A percentile compares a stretch with the other conserved stretches of the same genome.
phyloP scores from a whole-genome alignment of 495 filamentous ascomycete species.

The Penicillium nucicola region DNA sequence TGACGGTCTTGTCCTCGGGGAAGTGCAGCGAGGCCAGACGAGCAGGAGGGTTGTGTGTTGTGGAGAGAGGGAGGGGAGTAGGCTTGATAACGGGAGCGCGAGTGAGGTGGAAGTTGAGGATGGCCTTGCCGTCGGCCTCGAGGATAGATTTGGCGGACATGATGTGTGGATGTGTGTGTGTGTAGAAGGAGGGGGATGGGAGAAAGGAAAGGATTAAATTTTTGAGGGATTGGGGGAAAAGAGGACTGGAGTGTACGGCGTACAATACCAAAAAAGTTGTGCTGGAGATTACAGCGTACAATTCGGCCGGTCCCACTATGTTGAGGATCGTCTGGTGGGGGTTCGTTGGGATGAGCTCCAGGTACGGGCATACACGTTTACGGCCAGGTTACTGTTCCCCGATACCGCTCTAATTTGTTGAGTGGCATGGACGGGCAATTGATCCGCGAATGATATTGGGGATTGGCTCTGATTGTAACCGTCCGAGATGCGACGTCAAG shows the following conservation, averaged over 20 bases:
- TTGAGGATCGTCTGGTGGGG: conserved; percentile 17
- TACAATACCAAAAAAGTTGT: conserved; percentile 24
- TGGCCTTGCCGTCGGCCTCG: conserved; percentile 99
- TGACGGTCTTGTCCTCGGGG: conserved; percentile 77
- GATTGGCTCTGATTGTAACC: too few species aligned
- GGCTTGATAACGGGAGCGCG: conserved; percentile 97
- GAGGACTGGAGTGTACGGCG: conserved; percentile 22
- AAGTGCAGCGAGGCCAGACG: conserved; percentile 92
- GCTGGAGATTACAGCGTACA: conserved; percentile 38
- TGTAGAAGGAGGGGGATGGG: conserved; percentile 11
- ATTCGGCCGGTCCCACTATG: conserved; percentile 22
- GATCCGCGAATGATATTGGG: neutral
- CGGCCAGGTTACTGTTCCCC: too few species aligned
- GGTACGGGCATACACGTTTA: conserved; percentile 1
- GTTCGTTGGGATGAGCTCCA: conserved; percentile 9
- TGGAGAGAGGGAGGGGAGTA: conserved; percentile 78
- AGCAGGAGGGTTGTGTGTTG: conserved; percentile 88
- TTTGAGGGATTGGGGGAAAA: conserved; percentile 14
- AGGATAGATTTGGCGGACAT: conserved; percentile 99
- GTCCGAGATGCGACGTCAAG: too few species aligned
- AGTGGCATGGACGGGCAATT: neutral
- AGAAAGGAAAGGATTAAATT: conserved; percentile 6
- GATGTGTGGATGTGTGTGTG: conserved; percentile 30
- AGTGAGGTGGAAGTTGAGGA: conserved; percentile 99
- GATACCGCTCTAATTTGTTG: conserved; percentile 5